Evolutionary conservation across 257 asterid genomes (phyloP).

Genomic region (Knoxia roxburghii): DNA sequence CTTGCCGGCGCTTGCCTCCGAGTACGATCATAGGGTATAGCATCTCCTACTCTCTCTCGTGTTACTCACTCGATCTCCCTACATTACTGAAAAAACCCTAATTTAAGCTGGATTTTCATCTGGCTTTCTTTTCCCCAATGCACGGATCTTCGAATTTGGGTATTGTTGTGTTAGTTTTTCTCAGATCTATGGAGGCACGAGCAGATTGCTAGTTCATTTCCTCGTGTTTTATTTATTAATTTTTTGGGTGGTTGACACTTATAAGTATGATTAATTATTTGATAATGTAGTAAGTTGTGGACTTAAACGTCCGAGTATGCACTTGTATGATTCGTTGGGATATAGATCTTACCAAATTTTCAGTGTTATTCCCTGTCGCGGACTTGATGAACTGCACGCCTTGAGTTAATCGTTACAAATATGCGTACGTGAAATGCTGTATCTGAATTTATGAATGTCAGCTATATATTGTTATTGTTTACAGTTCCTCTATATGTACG

Average conservation of each 20-base stretch:
- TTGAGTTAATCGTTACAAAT: not conserved
- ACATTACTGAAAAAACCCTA: conserved; percentile 21
- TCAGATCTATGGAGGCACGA: conserved; percentile 19
- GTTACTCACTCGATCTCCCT: conserved; percentile 9
- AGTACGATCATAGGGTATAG: conserved; percentile 45
- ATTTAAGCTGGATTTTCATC: conserved; percentile 16
- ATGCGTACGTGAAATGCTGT: not conserved
- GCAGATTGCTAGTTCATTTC: not conserved
- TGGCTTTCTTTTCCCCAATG: not conserved
- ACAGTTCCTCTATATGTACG: not conserved
- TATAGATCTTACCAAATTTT: conserved; percentile 13
- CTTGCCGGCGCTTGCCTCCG: conserved; percentile 39
- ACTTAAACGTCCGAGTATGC: not conserved
- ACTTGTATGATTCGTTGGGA: not conserved
- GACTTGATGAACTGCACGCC: not conserved
- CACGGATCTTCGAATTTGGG: conserved; percentile 14
- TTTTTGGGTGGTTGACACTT: not conserved
- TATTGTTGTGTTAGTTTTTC: not conserved
- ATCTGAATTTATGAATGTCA: not conserved
- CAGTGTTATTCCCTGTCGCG: not conserved
- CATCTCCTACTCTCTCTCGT: not conserved
- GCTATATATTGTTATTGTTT: not conserved
- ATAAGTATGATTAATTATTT: not conserved
- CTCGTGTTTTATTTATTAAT: not conserved
- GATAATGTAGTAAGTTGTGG: not conserved